Base-by-base conservation (phyloP, 331 rosid species). In the Quercus tomentella region DNA sequence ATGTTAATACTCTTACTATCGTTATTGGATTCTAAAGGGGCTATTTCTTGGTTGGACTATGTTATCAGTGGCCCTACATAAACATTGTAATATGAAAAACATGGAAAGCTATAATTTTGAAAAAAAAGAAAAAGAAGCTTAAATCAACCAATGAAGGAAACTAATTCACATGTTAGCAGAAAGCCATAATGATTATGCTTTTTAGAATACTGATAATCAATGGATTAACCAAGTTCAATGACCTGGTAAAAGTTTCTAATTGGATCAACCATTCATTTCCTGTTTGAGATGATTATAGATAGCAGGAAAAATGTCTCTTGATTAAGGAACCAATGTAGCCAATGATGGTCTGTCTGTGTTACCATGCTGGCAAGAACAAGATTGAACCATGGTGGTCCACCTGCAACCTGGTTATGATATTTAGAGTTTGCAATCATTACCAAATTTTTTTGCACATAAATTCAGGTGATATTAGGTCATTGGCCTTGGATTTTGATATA, bases 151-250 rank as follows among this genome's bases (percentile, higher is more conserved):
- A n/a, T 74, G 33, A 26, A 15, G 66, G 73, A 31, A 75, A 73
- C 54, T 62, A 62, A 80, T 74, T 61, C 20, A 28, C 51, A 35
- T 70, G 54, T 58, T 86, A 66, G 80, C 75, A 70, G 75, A 80
- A 73, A 22, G 76, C 74, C 43, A 80, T 56, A 69, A 33, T 28
- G 37, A 4, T 73, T 2, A 20, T 52, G 70, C 25, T 14, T 18
- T 54, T 60, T 67, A 56, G 62, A 30, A 30, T 20, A n/a, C 51
- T 31, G 49, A 16, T 16, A 33, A 67, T 43, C 31, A 71, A 45
- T 71, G 75, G 22, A 71, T 17, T 22, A 23, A 15, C 31, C 14
- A 31, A 30, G 45, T 37, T 63, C 10, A 28, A 37, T 16, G 55
- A 49, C 55, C 55, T 14, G 0, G 4, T 11, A 70, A 41, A 35